These are phyloP conservation scores for Carallia brachiata DNA, from an alignment of 345 rosid species.

Conservation along the genomic window DNA sequence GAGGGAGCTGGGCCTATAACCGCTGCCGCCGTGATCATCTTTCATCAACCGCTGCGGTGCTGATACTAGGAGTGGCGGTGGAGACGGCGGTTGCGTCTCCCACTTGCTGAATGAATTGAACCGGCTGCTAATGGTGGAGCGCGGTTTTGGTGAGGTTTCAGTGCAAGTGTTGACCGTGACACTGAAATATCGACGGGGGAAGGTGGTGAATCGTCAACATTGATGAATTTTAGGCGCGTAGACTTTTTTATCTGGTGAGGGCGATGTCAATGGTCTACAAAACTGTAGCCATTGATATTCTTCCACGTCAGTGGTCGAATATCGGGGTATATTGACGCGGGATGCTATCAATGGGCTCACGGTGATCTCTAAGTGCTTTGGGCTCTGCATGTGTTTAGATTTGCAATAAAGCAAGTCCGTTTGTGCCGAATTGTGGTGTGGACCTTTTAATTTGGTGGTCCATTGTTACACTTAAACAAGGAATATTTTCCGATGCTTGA, in stretches of 20 bases:
- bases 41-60: background rate
- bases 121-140: background rate
- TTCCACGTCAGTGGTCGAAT: background rate
- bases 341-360: background rate
- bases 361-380: background rate
- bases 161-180: constrained; percentile 22
- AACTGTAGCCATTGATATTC: background rate
- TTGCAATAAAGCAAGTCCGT: background rate
- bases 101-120: background rate
- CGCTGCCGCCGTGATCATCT: background rate
- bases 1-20: constrained; percentile 9
- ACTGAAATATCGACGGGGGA: constrained; percentile 21
- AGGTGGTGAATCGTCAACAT: constrained; percentile 38
- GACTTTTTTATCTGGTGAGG: constrained; percentile 18
- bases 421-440: background rate
- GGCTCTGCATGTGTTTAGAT: background rate
- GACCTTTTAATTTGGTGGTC: constrained; percentile 36
- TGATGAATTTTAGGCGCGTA: constrained; percentile 42
- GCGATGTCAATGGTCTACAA: background rate
- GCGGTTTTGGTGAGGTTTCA: constrained; percentile 2
- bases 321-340: background rate
- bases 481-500: background rate
- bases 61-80: constrained; percentile 4
- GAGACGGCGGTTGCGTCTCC: constrained; percentile 1
- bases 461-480: constrained; percentile 6